Evolutionary conservation across 768 basidiomycete species (phyloP).

Genomic region (Tulasnella sp.): DNA sequence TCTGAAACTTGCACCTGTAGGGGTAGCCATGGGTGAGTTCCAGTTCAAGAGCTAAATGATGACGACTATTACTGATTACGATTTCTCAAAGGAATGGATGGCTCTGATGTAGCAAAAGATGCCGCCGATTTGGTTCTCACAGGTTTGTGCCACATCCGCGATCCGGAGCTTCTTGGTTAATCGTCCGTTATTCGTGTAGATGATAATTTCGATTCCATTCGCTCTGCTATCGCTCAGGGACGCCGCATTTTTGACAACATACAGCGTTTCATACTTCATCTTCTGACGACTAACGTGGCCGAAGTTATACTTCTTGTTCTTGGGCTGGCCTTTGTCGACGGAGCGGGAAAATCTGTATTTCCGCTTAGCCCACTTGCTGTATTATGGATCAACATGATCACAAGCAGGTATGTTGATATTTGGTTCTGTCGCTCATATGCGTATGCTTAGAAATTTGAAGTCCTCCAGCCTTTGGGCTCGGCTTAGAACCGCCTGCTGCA

Average conservation of each 20-base stretch:
- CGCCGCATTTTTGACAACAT: no score
- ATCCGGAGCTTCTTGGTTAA: no score
- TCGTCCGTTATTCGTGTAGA: no score
- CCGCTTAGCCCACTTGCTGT: conserved; percentile 40
- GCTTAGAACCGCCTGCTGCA: conserved; percentile 34
- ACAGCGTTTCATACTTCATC: conserved; percentile 41
- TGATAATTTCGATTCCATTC: no score
- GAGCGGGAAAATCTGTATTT: conserved; percentile 36
- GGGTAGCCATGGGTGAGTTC: conserved; percentile 98
- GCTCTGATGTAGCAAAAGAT: conserved; percentile 95
- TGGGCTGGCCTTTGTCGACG: conserved; percentile 43
- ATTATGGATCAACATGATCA: conserved; percentile 20
- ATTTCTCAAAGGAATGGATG: no score
- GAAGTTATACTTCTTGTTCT: conserved; percentile 42
- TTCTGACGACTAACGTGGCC: conserved; percentile 41
- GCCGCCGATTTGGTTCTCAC: conserved; percentile 99
- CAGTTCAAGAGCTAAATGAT: no score
- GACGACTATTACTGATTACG: no score
- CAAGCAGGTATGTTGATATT: conserved; percentile 7
- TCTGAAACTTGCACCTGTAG: conserved; percentile 92
- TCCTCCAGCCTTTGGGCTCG: conserved; percentile 48
- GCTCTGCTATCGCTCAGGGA: no score
- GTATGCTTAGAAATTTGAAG: no score
- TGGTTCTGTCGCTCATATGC: no score
- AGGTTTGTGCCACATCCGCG: no score